These are phyloP conservation scores for Calonectria leucothoes DNA, from an alignment of 2,329 filamentous ascomycete genomes.

Conservation along the genomic window DNA sequence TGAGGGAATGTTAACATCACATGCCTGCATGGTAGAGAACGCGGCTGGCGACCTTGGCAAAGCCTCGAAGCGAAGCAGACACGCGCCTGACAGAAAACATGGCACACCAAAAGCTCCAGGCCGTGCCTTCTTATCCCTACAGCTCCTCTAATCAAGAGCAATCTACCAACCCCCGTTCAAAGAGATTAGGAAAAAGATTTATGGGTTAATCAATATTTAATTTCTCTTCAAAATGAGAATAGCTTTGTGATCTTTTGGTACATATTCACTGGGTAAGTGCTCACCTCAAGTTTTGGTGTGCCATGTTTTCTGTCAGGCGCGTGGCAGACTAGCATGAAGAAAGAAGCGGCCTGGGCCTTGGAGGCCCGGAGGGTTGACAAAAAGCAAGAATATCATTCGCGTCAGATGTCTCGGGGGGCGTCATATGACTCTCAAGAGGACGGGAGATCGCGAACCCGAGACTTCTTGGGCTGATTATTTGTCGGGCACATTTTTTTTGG, in stretches of 20 bases:
- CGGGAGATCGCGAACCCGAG: not conserved
- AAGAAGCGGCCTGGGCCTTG: not conserved
- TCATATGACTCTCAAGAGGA: not conserved
- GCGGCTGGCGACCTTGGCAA: not conserved
- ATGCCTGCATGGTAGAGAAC: not conserved
- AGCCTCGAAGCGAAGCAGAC: not conserved
- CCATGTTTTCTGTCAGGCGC: too few species aligned
- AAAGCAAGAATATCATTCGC: not conserved
- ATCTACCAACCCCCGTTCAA: too few species aligned
- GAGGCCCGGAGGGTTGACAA: not conserved
- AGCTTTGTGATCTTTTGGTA: too few species aligned
- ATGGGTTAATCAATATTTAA: too few species aligned
- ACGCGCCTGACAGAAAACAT: too few species aligned
- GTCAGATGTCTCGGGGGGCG: not conserved
- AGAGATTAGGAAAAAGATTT: too few species aligned
- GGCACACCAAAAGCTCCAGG: too few species aligned
- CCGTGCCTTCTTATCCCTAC: too few species aligned
- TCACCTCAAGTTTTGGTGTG: too few species aligned
- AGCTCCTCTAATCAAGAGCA: too few species aligned
- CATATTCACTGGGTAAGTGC: too few species aligned
- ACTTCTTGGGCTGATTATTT: not conserved
- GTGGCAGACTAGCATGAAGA: not conserved
- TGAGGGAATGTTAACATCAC: not conserved
- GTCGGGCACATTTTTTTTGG: not conserved
- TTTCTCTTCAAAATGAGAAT: too few species aligned